phyloP scores from a whole-genome alignment of 805 yeast genomes.

The Lipomyces sp. region DNA sequence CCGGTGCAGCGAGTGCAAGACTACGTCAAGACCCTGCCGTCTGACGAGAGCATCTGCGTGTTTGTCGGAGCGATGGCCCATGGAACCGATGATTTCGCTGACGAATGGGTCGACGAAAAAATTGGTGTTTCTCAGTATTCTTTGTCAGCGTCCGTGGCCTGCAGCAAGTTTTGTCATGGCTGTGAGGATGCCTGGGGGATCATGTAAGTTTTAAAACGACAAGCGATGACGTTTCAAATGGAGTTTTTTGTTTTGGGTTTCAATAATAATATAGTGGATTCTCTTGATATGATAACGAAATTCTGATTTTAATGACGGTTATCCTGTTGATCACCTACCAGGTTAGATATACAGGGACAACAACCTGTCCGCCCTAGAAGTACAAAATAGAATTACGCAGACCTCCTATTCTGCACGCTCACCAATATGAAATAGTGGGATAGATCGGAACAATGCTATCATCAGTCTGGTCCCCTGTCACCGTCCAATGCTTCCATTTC shows the following conservation, averaged over 20 bases:
- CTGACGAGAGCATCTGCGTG: constrained; percentile 92
- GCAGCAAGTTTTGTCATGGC: constrained; percentile 97
- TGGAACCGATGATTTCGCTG: constrained; percentile 96
- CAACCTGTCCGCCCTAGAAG: not conserved
- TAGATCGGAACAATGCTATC: constrained; percentile 5
- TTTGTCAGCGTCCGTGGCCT: constrained; percentile 94
- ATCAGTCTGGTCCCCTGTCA: constrained; percentile 9
- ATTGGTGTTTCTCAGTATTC: constrained; percentile 95
- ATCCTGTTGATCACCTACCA: too few relatives aligned
- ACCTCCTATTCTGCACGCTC: not conserved
- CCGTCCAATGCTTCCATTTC: constrained; percentile 15
- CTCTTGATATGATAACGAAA: too few relatives aligned
- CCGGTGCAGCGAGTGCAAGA: constrained; percentile 81
- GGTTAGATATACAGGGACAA: too few relatives aligned
- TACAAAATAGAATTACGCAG: not conserved
- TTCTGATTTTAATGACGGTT: too few relatives aligned
- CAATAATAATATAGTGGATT: too few relatives aligned
- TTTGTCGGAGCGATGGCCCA: constrained; percentile 99
- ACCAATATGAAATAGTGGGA: too few relatives aligned
- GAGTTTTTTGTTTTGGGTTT: too few relatives aligned
- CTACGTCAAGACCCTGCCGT: constrained; percentile 72
- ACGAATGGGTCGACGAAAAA: constrained; percentile 93
- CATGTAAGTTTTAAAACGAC: constrained; percentile 37
- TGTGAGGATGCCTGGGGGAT: constrained; percentile 98
- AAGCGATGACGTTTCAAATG: too few relatives aligned